A percentile compares a stretch with the other conserved stretches of the same genome.
Conservation (phyloP, 257 asterid species). For the Fraxinus anomala region DNA sequence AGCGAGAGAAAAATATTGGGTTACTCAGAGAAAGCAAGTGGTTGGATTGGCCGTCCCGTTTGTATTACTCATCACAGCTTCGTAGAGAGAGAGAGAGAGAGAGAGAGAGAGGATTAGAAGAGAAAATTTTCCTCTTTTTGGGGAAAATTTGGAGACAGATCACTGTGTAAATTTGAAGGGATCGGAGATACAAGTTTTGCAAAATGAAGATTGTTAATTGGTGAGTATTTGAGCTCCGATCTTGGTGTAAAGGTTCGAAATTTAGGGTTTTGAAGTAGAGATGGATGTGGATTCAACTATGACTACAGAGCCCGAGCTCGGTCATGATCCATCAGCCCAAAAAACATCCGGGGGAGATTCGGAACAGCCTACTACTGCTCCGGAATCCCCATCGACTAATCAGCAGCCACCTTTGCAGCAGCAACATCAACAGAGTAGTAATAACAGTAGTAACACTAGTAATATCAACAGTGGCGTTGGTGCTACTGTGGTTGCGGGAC, state of each 20-base stretch:
- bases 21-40: slow-evolving; percentile 41
- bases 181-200: slow-evolving; percentile 36
- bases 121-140: background rate
- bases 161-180: background rate
- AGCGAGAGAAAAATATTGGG: background rate
- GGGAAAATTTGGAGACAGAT: slow-evolving; percentile 18
- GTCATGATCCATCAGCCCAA: background rate
- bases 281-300: slow-evolving; percentile 2
- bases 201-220: slow-evolving; percentile 49
- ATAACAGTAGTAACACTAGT: slow-evolving; percentile 37
- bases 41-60: slow-evolving; percentile 50
- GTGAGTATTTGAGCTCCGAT: slow-evolving; percentile 60
- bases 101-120: background rate
- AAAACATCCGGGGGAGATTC: background rate
- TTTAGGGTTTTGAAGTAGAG: slow-evolving; percentile 50
- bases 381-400: slow-evolving; percentile 41
- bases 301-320: background rate
- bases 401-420: slow-evolving; percentile 30
- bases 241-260: slow-evolving; percentile 34
- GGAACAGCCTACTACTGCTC: background rate
- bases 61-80: slow-evolving; percentile 32
- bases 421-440: slow-evolving; percentile 36
- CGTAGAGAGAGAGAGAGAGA: background rate
- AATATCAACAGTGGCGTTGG: slow-evolving; percentile 34
- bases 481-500: slow-evolving; percentile 60